phyloP scores from a whole-genome alignment of 1,284 basidiomycete genomes.

The Heterobasidion occidentale region DNA sequence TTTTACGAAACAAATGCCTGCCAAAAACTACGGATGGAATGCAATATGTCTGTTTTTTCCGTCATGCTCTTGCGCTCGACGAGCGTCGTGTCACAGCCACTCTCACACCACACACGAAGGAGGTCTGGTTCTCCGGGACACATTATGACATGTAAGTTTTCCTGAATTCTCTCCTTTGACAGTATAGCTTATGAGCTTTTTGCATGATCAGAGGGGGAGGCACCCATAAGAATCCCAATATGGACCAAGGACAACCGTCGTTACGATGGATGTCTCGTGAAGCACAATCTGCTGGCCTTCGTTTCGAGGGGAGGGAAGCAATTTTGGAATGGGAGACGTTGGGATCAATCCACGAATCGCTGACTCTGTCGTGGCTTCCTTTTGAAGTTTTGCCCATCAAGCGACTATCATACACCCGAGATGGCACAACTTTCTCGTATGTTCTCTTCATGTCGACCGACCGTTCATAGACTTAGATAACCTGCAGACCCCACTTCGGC shows the following conservation, averaged over 20 bases:
- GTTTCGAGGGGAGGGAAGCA: neutral
- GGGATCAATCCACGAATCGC: neutral
- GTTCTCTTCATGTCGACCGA: too few relatives aligned
- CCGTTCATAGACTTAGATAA: too few relatives aligned
- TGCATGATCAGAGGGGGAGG: neutral
- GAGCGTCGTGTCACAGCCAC: constrained; percentile 12
- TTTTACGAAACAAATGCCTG: constrained; percentile 17
- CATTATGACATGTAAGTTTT: constrained; percentile 9
- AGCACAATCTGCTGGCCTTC: neutral
- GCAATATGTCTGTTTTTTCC: constrained; percentile 25
- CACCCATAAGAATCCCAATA: neutral
- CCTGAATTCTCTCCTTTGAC: neutral
- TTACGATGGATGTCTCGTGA: constrained; percentile 3
- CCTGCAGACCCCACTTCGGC: too few relatives aligned
- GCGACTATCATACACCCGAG: neutral
- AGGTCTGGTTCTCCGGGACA: constrained; percentile 10
- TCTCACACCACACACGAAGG: constrained; percentile 3
- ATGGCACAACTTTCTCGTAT: too few relatives aligned
- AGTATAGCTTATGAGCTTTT: neutral
- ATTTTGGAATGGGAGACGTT: neutral
- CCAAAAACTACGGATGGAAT: constrained; percentile 15
- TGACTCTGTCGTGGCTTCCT: neutral
- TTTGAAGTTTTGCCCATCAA: neutral
- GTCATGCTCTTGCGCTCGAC: constrained; percentile 20
- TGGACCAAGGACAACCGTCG: neutral